A percentile compares a stretch with the other conserved stretches of the same genome.
Conservation (phyloP, 306 rosid species). For the Lupinus albus region DNA sequence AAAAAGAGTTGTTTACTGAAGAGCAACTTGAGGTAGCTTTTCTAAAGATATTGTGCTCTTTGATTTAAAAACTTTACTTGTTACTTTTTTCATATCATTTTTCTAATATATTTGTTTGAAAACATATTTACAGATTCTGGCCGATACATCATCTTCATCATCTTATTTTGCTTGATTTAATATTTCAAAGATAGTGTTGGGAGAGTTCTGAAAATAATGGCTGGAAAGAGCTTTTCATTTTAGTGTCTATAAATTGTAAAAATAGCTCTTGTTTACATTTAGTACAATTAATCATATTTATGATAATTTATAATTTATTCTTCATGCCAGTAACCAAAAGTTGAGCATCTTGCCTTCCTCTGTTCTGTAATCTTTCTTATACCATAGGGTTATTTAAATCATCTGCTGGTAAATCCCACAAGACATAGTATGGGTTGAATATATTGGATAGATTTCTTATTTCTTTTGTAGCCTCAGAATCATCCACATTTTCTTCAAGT, state of each 20-base stretch:
- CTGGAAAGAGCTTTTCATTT: constrained; percentile 44
- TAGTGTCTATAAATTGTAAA: constrained; percentile 47
- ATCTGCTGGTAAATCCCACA: constrained; percentile 90
- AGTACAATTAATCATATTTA: constrained; percentile 46
- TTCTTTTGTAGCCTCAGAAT: constrained; percentile 62
- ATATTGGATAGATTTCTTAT: constrained; percentile 66
- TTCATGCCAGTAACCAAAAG: constrained; percentile 39
- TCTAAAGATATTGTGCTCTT: constrained; percentile 10
- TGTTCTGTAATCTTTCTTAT: constrained; percentile 44
- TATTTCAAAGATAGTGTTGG: constrained; percentile 49
- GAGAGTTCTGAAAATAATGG: constrained; percentile 45
- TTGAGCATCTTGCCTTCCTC: constrained; percentile 43
- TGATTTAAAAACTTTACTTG: constrained; percentile 15
- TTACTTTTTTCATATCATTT: constrained; percentile 1
- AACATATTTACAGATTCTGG: constrained; percentile 73
- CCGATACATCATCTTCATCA: constrained; percentile 93
- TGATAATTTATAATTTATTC: constrained; percentile 52
- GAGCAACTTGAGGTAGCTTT: constrained; percentile 91
- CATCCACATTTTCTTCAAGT: constrained; percentile 62
- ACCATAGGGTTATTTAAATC: constrained; percentile 76
- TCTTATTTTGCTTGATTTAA: constrained; percentile 85
- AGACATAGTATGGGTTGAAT: constrained; percentile 71
- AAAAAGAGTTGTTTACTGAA: constrained; percentile 84
- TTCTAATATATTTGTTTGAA: constrained; percentile 20
- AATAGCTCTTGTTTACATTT: constrained; percentile 69